Evolutionary conservation across 1,284 basidiomycete species (phyloP).

Genomic region (Heliocybe sulcata): DNA sequence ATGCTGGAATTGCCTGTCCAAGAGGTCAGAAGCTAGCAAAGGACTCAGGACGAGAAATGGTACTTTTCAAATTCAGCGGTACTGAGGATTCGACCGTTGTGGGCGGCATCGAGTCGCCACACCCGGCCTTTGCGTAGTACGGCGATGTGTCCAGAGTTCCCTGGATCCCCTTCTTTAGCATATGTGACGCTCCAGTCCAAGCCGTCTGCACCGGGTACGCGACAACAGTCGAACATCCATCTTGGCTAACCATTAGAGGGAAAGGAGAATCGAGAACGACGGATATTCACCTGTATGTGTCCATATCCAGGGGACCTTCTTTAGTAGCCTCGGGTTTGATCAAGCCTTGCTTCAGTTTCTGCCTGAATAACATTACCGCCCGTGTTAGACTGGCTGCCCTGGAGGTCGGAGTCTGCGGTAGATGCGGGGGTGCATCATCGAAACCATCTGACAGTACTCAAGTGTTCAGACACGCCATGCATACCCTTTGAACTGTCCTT

Average conservation of each 20-base stretch:
- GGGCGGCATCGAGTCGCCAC: slow-evolving; percentile 65
- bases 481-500: slow-evolving; percentile 16
- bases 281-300: slow-evolving; percentile 63
- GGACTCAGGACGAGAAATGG: slow-evolving; percentile 11
- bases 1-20: slow-evolving; percentile 62
- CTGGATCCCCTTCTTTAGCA: slow-evolving; percentile 51
- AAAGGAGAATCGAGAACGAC: background rate
- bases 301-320: slow-evolving; percentile 80
- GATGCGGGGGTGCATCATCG: slow-evolving; percentile 52
- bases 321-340: slow-evolving; percentile 69
- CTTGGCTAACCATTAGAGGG: slow-evolving; percentile 24
- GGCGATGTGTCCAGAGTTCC: slow-evolving; percentile 70
- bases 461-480: background rate
- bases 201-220: slow-evolving; percentile 66
- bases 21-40: background rate
- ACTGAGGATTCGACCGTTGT: slow-evolving; percentile 55
- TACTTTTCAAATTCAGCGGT: slow-evolving; percentile 65
- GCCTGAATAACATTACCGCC: slow-evolving; percentile 67
- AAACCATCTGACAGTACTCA: slow-evolving; percentile 56
- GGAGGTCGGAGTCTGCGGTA: slow-evolving; percentile 49
- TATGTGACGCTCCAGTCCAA: slow-evolving; percentile 75
- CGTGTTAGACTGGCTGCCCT: slow-evolving; percentile 72
- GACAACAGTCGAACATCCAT: slow-evolving; percentile 92
- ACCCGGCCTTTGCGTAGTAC: slow-evolving; percentile 73
- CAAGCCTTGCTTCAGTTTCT: slow-evolving; percentile 57